Conservation (phyloP, 2,329 filamentous ascomycete species). For the Venturiaceae sp. region DNA sequence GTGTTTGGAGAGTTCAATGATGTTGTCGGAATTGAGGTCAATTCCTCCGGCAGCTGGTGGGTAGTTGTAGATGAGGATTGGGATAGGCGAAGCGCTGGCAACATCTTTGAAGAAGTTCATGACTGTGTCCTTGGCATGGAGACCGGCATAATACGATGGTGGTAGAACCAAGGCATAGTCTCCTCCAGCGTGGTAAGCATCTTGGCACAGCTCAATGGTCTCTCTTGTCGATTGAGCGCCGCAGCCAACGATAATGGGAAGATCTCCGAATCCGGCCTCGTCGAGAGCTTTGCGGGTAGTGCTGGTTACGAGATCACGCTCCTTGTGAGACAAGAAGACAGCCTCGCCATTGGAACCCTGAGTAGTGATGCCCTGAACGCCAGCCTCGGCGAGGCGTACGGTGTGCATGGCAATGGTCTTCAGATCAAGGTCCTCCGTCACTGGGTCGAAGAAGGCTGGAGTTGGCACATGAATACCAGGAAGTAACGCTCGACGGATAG, state of each 20-base stretch:
- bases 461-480: slow-evolving; percentile 35
- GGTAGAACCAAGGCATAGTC: slow-evolving; percentile 70
- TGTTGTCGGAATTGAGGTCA: slow-evolving; percentile 54
- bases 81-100: slow-evolving; percentile 52
- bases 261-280: slow-evolving; percentile 50
- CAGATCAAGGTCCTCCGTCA: slow-evolving; percentile 30
- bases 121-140: slow-evolving; percentile 52
- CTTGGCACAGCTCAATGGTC: slow-evolving; percentile 57
- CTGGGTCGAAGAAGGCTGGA: slow-evolving; percentile 32
- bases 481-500: slow-evolving; percentile 23
- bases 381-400: slow-evolving; percentile 60
- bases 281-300: slow-evolving; percentile 63
- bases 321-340: slow-evolving; percentile 62
- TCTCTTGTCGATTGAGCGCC: slow-evolving; percentile 66
- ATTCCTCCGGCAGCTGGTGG: slow-evolving; percentile 54
- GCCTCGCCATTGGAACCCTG: slow-evolving; percentile 80
- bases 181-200: slow-evolving; percentile 59
- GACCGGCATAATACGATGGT: slow-evolving; percentile 62
- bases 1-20: slow-evolving; percentile 50
- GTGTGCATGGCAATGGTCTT: slow-evolving; percentile 36
- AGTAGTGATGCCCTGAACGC: slow-evolving; percentile 64
- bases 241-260: slow-evolving; percentile 69
- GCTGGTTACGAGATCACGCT: slow-evolving; percentile 58
- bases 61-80: slow-evolving; percentile 61
- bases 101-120: slow-evolving; percentile 57